Conservation (phyloP, 2,329 filamentous ascomycete species). For the Septoria linicola region DNA sequence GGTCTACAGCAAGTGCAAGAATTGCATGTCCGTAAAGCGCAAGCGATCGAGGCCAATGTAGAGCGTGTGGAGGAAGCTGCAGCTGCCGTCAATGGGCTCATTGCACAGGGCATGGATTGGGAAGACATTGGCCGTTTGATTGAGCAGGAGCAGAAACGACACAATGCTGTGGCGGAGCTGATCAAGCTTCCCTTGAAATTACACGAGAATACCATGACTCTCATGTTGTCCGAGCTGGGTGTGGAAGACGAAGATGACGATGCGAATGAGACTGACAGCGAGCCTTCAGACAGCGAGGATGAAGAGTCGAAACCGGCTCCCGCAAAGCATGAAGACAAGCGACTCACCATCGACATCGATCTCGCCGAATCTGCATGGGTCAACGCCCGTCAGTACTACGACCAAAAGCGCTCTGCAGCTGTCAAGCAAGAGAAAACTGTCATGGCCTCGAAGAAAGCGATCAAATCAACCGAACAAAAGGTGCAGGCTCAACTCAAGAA, state of each 20-base stretch:
- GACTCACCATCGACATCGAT: constrained; percentile 78
- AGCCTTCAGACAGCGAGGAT: constrained; percentile 61
- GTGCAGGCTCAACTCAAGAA: constrained; percentile 83
- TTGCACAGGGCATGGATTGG: constrained; percentile 97
- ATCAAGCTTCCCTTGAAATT: constrained; percentile 87
- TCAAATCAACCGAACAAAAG: constrained; percentile 89
- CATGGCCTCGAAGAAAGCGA: constrained; percentile 73
- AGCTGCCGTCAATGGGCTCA: constrained; percentile 86
- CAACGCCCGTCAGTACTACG: constrained; percentile 90
- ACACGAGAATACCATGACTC: constrained; percentile 81
- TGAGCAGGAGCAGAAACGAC: constrained; percentile 75
- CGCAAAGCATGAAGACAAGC: constrained; percentile 40
- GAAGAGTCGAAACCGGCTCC: constrained; percentile 47
- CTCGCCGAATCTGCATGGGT: constrained; percentile 79
- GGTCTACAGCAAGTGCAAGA: constrained; percentile 78
- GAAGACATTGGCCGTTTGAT: constrained; percentile 84
- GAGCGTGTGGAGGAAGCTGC: constrained; percentile 91
- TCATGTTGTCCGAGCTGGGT: constrained; percentile 71
- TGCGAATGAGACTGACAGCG: constrained; percentile 65
- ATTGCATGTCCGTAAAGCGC: constrained; percentile 81
- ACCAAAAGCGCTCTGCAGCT: constrained; percentile 78
- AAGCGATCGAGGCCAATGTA: constrained; percentile 84
- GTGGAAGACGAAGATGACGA: constrained; percentile 59
- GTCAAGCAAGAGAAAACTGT: constrained; percentile 85
- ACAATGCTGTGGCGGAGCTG: constrained; percentile 81